Conservation (phyloP, 805 yeast genomes). For the Candida koratica region DNA sequence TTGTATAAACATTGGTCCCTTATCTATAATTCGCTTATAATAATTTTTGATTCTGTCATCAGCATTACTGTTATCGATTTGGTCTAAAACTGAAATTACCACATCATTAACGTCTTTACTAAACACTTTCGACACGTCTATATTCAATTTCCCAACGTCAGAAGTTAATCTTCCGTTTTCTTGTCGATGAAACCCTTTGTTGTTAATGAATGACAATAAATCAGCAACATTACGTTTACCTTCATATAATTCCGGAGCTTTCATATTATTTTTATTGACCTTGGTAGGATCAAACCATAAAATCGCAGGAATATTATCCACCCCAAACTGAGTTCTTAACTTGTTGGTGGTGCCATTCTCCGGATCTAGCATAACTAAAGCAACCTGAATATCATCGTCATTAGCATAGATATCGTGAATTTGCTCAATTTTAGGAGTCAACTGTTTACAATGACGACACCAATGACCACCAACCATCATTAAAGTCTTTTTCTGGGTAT, state of each 20-base stretch:
- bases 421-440: conserved; percentile 48
- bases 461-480: conserved; percentile 58
- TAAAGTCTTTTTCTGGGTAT: conserved; percentile 30
- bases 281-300: conserved; percentile 40
- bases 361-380: conserved; percentile 27
- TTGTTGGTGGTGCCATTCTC: conserved; percentile 43
- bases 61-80: conserved; percentile 3
- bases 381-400: conserved; percentile 24
- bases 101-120: conserved; percentile 14
- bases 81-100: conserved; percentile 5
- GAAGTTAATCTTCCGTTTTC: conserved; percentile 29
- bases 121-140: conserved; percentile 9
- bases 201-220: conserved; percentile 27
- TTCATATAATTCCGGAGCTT: conserved; percentile 24
- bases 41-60: conserved; percentile 21
- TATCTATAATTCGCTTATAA: conserved; percentile 46
- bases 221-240: conserved; percentile 22
- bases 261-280: conserved; percentile 12
- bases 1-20: conserved; percentile 39
- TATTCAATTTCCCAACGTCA: conserved; percentile 27
- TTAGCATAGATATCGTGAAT: conserved; percentile 41
- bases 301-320: conserved; percentile 53
- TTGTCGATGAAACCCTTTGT: conserved; percentile 24
- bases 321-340: conserved; percentile 37
- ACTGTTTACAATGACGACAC: conserved; percentile 55